A percentile compares a stretch with the other conserved stretches of the same genome.
phyloP scores from a whole-genome alignment of 257 asterid genomes.

The Solanum clarkiae region DNA sequence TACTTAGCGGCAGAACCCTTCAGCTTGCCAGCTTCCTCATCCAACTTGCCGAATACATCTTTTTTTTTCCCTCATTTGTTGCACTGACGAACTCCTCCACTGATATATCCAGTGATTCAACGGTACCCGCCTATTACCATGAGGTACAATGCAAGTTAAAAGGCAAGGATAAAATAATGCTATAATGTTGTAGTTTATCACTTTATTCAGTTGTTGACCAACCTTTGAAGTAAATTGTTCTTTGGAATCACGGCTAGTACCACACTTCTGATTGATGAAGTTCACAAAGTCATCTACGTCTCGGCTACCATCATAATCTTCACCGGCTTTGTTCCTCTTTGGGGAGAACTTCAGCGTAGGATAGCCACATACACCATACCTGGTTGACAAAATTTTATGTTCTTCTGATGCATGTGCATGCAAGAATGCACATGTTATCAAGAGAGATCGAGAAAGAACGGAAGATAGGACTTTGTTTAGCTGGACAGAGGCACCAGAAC shows the following conservation, averaged over 20 bases:
- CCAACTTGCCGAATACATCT: slow-evolving; percentile 37
- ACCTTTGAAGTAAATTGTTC: slow-evolving; percentile 78
- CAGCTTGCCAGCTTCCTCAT: slow-evolving; percentile 70
- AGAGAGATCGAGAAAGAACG: background rate
- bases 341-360: slow-evolving; percentile 84
- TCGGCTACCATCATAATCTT: slow-evolving; percentile 72
- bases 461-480: background rate
- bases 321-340: slow-evolving; percentile 88
- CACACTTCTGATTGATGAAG: slow-evolving; percentile 78
- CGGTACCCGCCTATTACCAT: slow-evolving; percentile 62
- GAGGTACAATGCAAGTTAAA: slow-evolving; percentile 1
- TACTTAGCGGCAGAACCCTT: slow-evolving; percentile 68
- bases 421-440: background rate
- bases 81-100: slow-evolving; percentile 68
- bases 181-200: background rate
- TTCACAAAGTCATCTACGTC: slow-evolving; percentile 58
- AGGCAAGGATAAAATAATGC: background rate
- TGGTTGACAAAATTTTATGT: background rate
- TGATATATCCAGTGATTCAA: slow-evolving; percentile 46
- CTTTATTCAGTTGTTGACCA: slow-evolving; percentile 7
- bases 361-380: slow-evolving; percentile 53
- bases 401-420: background rate
- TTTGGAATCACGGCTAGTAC: too few species aligned
- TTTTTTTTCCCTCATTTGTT: slow-evolving; percentile 29
- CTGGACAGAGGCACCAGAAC: background rate